Base-by-base conservation (phyloP, 108 stramenopile genomes). In the Pseudonitzschia multiseries region DNA sequence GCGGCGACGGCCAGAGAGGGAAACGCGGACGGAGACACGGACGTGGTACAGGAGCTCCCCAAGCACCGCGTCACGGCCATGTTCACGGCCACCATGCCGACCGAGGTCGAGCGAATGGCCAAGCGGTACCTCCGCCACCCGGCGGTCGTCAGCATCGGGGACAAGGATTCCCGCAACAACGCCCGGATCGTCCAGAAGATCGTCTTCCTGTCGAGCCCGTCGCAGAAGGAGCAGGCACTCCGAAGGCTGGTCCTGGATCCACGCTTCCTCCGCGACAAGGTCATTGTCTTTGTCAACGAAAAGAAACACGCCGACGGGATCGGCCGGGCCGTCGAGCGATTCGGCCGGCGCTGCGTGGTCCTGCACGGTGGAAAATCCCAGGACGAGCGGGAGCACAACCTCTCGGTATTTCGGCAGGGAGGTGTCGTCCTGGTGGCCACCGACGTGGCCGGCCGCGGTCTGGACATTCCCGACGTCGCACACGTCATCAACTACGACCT, bases 81-180 rank as follows among this genome's bases (percentile, higher is more conserved):
- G 98, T 99, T 98, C 79, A 83, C 84, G 71, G 99, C 99, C 29
- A 99, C 99, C 12, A 98, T 99, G 97, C 96, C 99, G 0, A 53
- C 76, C 42, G 97, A 95, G 52, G 97, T 99, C 18, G 96, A 98
- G 81, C 70, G 80, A 27, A 86, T 99, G 61, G 98, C 99, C 53
- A 86, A 91, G 68, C 70, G 81, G 12, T 99, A 96, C 77, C 88
- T 99, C 33, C 85, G 97, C 4, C 90, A 95, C 75, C 97, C 98
- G 4, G 93, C 94, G 24, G 83, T 92, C 12, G 85, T 98, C 18
- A 81, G 83, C 62, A 89, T 98, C 60, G 99, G 97, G 20, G 99
- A 98, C 77, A 83, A 84, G 68, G 95, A 97, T 67, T 85, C 83
- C 10, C 88, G 92, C 27, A 98, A 98, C 83, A 99, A 98, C 77